Conservation (phyloP, 495 filamentous ascomycete species). For the Pseudevernia furfuracea region DNA sequence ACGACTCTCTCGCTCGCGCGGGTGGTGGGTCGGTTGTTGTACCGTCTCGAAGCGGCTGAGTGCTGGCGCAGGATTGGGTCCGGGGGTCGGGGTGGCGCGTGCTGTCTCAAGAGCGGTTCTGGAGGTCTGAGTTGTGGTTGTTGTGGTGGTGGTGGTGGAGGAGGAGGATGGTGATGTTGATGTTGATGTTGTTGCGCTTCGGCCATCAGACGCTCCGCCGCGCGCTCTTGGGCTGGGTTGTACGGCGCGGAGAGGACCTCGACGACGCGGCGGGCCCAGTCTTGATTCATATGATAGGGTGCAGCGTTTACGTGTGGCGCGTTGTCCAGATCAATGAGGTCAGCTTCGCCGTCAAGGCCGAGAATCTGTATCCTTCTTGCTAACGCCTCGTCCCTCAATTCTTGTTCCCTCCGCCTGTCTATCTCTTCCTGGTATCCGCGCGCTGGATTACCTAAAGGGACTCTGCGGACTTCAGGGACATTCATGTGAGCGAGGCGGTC, state of each 20-base stretch:
- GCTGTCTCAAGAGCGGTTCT: background rate
- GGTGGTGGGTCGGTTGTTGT: constrained; percentile 1
- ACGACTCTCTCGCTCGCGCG: constrained; percentile 16
- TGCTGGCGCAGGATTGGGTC: background rate
- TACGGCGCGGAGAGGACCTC: constrained; percentile 9
- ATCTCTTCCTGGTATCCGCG: constrained; percentile 48
- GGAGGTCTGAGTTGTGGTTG: background rate
- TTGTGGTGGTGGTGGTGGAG: background rate
- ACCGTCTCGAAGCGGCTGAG: constrained; percentile 8
- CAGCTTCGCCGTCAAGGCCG: constrained; percentile 25
- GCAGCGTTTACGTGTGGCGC: background rate
- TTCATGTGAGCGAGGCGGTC: constrained; percentile 54
- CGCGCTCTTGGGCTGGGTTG: constrained; percentile 9
- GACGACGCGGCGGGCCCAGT: constrained; percentile 13
- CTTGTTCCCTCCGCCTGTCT: constrained; percentile 43
- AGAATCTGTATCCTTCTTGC: constrained; percentile 48
- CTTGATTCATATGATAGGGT: background rate
- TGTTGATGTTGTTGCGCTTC: constrained; percentile 1
- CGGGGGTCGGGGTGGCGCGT: background rate
- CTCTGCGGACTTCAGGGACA: constrained; percentile 31
- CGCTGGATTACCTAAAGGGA: constrained; percentile 28
- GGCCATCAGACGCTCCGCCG: constrained; percentile 9
- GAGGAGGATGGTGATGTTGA: no score
- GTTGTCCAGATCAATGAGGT: background rate
- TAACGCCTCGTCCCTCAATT: constrained; percentile 48